A percentile compares a stretch with the other conserved stretches of the same genome.
phyloP scores from a whole-genome alignment of 768 basidiomycete genomes.

The Podaxis sp. region DNA sequence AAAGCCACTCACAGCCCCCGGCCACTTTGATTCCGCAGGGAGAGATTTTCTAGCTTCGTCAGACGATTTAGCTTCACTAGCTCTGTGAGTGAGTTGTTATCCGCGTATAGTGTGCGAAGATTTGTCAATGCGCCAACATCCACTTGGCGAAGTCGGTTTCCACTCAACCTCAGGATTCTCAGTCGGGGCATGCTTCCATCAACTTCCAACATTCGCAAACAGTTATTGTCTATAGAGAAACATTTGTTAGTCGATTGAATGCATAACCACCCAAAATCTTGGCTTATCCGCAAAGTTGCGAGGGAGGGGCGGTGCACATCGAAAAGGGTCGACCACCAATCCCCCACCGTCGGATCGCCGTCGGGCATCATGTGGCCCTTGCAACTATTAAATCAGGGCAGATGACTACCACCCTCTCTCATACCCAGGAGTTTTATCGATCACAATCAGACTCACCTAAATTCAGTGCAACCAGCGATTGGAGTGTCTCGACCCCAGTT shows the following conservation, averaged over 20 bases:
- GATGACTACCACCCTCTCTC: neutral
- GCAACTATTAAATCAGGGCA: neutral
- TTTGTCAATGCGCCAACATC: conserved; percentile 63
- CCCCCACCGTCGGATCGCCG: neutral
- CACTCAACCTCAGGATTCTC: conserved; percentile 82
- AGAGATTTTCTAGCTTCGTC: conserved; percentile 83
- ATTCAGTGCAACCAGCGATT: conserved; percentile 72
- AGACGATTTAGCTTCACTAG: conserved; percentile 57
- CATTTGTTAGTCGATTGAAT: conserved; percentile 14
- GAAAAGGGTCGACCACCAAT: conserved; percentile 6
- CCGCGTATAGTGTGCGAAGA: conserved; percentile 89
- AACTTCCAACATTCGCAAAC: conserved; percentile 52
- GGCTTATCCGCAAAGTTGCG: neutral
- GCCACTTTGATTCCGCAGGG: conserved; percentile 85
- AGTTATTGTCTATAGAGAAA: conserved; percentile 64
- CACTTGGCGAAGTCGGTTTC: conserved; percentile 72
- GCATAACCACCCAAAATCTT: neutral
- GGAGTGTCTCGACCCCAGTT: conserved; percentile 57
- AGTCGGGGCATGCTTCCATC: conserved; percentile 63
- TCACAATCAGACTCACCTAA: conserved; percentile 61
- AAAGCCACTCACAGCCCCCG: conserved; percentile 64
- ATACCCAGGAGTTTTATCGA: conserved; percentile 2
- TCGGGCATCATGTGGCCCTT: conserved; percentile 10
- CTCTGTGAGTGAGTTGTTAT: conserved; percentile 68
- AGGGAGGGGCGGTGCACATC: conserved; percentile 1